Conservation (phyloP, 225 moss, liverwort and hornwort genomes). For the Climacium dendroides region DNA sequence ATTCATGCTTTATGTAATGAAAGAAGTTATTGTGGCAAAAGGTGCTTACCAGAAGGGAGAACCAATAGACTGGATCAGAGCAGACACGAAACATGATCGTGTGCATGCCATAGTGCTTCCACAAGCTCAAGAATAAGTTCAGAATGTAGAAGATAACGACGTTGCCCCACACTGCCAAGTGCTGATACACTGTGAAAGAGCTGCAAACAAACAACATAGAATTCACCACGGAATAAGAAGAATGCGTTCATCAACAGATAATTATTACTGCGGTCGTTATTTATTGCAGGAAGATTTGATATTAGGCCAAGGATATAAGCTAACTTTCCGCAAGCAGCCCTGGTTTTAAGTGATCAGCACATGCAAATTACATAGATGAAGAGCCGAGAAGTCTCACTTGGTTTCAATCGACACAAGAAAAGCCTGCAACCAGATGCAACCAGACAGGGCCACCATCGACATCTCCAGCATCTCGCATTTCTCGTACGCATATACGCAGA, state of each 20-base stretch:
- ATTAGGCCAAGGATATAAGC: background rate
- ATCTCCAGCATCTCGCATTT: conserved; percentile 62
- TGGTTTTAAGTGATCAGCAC: background rate
- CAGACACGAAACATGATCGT: conserved; percentile 88
- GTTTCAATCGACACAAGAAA: conserved; percentile 82
- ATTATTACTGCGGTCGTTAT: background rate
- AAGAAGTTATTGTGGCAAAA: background rate
- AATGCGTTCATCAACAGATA: background rate
- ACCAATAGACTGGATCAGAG: conserved; percentile 82
- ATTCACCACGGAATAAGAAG: background rate
- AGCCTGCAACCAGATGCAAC: conserved; percentile 91
- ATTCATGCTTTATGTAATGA: background rate
- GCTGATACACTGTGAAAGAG: conserved; percentile 68
- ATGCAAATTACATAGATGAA: background rate
- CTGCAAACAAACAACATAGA: conserved; percentile 27
- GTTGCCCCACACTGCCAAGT: conserved; percentile 70
- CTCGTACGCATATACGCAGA: conserved; percentile 55
- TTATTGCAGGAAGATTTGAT: background rate
- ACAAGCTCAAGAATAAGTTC: conserved; percentile 61
- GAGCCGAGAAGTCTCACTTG: conserved; percentile 41
- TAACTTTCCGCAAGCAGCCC: background rate
- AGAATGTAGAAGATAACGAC: conserved; percentile 62
- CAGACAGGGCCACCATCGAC: conserved; percentile 91
- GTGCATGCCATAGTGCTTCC: conserved; percentile 66
- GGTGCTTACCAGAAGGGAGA: conserved; percentile 55